Base-by-base conservation (phyloP, 352 stramenopile species). In the Halophytophthora polymorphica region DNA sequence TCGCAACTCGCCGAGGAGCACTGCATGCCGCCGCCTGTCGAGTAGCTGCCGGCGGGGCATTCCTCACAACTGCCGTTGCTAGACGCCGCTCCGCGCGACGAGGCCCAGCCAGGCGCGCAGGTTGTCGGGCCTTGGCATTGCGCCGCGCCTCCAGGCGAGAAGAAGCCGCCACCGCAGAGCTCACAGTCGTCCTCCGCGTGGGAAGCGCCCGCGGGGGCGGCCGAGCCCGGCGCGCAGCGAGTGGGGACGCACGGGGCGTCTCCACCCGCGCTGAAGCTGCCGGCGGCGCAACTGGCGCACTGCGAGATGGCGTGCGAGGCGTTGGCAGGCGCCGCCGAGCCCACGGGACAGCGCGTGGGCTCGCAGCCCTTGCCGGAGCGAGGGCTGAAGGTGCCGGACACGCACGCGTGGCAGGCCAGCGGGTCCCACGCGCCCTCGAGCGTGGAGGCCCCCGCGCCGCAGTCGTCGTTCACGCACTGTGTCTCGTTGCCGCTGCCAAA, bases 401-500 rank as follows among this genome's bases (percentile, higher is more conserved):
- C 14, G 44, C 71, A 82, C 0, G 63, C 49, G 29, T 64, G 36
- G 34, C 71, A 82, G 17, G 57, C 54, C 3, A 64, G 14, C 1
- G 67, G 51, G 37, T 73, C 61, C 29, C 52, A 64, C 12, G 71
- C 64, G 3, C 64, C 64, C 6, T 37, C 49, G 6, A 50, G 64
- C 1, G 64, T 40, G 1, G 64, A 59, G 1, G 64, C 61, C 23
- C 68, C 68, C 18, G 68, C 55, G n/a, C 28, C 50, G 40, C 68
- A 77, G 5, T 46, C 6, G 46, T 73, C 65, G 7, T 56, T 39
- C 44, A 28, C 34, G 33, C 68, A 77, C 52, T 72, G 64, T 12
- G 64, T 67, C 34, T 69, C 50, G 42, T 77, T 77, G 22, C 64
- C 68, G 6, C 18, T 23, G 18, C 60, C 45, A 31, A 70, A 77